Evolutionary conservation across 2,329 filamentous ascomycete species (phyloP).

Genomic region (Diaporthe vaccinii): DNA sequence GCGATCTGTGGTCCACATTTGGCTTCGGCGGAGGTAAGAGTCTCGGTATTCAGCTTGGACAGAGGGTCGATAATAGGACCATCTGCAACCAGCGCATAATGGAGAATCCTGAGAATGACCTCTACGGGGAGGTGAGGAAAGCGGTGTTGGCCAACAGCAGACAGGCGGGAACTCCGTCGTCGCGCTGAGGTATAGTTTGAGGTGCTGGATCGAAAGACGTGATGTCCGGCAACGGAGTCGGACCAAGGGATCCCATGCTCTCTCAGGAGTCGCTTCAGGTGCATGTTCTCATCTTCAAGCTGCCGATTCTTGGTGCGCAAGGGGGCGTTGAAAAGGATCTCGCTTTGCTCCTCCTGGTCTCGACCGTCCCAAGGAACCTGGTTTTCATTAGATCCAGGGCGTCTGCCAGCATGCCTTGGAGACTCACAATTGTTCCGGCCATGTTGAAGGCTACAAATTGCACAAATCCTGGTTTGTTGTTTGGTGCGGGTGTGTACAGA

Average conservation of each 20-base stretch:
- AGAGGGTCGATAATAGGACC: constrained; percentile 68
- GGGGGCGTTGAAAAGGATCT: constrained; percentile 61
- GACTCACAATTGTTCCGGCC: constrained; percentile 32
- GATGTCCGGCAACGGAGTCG: constrained; percentile 49
- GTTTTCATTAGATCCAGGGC: constrained; percentile 40
- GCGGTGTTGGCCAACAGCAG: constrained; percentile 42
- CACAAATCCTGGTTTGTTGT: neutral
- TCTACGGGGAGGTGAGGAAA: constrained; percentile 65
- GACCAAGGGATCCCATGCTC: constrained; percentile 68
- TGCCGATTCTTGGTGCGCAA: constrained; percentile 61
- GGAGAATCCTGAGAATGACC: constrained; percentile 65
- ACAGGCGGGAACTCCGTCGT: constrained; percentile 47
- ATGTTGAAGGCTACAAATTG: neutral
- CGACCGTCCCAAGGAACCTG: constrained; percentile 63
- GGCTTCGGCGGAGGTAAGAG: constrained; percentile 60
- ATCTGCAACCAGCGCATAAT: constrained; percentile 63
- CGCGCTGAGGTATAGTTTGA: constrained; percentile 44
- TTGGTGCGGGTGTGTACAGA: constrained; percentile 7
- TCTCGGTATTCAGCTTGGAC: constrained; percentile 57
- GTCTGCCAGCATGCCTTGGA: constrained; percentile 43
- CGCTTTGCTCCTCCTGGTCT: constrained; percentile 65
- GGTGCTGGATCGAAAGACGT: constrained; percentile 52
- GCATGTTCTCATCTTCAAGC: constrained; percentile 63
- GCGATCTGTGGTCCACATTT: constrained; percentile 62
- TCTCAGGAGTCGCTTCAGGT: constrained; percentile 64